Conservation (phyloP, 495 filamentous ascomycete genomes). For the Aspergillus panamensis region DNA sequence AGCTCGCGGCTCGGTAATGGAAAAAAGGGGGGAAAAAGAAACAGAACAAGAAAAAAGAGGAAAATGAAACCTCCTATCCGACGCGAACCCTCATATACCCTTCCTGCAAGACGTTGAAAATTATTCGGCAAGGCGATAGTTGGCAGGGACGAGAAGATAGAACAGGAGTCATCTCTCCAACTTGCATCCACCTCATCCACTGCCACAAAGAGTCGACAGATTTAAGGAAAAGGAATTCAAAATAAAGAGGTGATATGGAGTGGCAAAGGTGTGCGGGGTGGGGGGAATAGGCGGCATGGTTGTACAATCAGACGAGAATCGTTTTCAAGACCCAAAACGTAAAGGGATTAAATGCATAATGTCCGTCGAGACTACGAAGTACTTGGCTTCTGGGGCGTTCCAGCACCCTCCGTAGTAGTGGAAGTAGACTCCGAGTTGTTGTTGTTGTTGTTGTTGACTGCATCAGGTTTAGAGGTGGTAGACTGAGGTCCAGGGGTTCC, state of each 20-base stretch:
- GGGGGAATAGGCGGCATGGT: conserved; percentile 16
- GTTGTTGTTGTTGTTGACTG: conserved; percentile 2
- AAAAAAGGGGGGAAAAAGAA: conserved; percentile 16
- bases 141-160: neutral
- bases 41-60: neutral
- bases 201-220: conserved; percentile 5
- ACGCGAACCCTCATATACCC: conserved; percentile 14
- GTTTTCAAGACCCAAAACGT: conserved; percentile 27
- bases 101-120: conserved; percentile 11
- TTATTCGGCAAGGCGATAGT: conserved; percentile 5
- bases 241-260: conserved; percentile 4
- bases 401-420: conserved; percentile 39
- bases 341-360: conserved; percentile 14
- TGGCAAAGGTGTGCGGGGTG: conserved; percentile 8
- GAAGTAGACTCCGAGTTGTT: conserved; percentile 50
- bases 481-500: conserved; percentile 55
- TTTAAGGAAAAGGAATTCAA: neutral
- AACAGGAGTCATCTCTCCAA: neutral
- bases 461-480: conserved; percentile 20
- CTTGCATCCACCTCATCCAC: conserved; percentile 2
- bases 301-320: conserved; percentile 26
- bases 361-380: conserved; percentile 27
- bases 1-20: conserved; percentile 22
- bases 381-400: conserved; percentile 29
- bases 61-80: conserved; percentile 13